Conservation (phyloP, 108 stramenopile species). For the Skeletonema grethae region DNA sequence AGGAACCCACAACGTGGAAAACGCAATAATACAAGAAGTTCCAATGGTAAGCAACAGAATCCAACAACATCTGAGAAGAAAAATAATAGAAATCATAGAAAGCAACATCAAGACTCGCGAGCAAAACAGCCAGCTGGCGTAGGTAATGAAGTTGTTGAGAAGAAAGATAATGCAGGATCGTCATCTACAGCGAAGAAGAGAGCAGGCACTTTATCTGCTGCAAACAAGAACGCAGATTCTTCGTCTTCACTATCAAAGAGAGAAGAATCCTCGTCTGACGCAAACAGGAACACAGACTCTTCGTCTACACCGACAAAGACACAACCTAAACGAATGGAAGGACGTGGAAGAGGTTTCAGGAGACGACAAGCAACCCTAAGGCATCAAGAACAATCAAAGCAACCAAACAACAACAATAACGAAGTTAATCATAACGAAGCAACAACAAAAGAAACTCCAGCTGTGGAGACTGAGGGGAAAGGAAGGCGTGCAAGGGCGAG, state of each 20-base stretch:
- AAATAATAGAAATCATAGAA: neutral
- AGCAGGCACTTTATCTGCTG: too few relatives aligned
- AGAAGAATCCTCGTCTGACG: too few relatives aligned
- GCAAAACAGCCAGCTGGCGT: neutral
- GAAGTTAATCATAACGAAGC: neutral
- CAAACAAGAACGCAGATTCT: neutral
- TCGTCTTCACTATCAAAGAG: too few relatives aligned
- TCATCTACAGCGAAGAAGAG: too few relatives aligned
- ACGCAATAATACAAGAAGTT: neutral
- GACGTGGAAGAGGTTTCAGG: neutral
- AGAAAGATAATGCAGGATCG: neutral
- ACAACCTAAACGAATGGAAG: neutral
- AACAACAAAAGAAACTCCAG: neutral
- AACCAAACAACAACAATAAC: neutral
- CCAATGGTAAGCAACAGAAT: neutral
- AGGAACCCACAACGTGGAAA: neutral
- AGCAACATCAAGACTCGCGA: neutral
- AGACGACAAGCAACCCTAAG: neutral
- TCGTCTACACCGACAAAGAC: neutral
- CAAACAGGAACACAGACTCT: neutral
- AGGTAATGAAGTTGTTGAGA: neutral
- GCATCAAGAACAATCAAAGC: neutral
- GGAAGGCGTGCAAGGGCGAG: neutral
- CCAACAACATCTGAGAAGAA: neutral
- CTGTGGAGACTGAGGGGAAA: neutral